phyloP scores from a whole-genome alignment of 2,329 filamentous ascomycete genomes.

The Botryotinia calthae region DNA sequence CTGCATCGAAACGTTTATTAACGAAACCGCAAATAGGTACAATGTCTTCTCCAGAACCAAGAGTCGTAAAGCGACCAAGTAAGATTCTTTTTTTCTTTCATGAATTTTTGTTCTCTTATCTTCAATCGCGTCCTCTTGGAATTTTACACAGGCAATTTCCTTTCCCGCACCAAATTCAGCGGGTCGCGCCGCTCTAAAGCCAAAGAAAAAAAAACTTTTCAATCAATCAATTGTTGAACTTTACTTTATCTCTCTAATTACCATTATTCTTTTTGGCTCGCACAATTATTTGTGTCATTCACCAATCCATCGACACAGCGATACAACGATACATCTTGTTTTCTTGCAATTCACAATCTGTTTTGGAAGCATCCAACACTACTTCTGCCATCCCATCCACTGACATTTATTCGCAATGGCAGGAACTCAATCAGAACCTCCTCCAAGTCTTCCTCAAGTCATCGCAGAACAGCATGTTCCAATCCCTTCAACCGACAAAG shows the following conservation, averaged over 20 bases:
- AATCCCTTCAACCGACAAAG: slow-evolving; percentile 82
- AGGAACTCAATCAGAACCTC: slow-evolving; percentile 94
- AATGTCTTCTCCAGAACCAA: slow-evolving; percentile 32
- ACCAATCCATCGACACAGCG: slow-evolving; percentile 14
- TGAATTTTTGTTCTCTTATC: not conserved
- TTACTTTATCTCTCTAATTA: not conserved
- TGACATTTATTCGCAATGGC: slow-evolving; percentile 37
- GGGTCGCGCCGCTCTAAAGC: slow-evolving; percentile 11
- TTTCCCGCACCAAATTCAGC: not conserved
- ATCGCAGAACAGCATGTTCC: slow-evolving; percentile 89
- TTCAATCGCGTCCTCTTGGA: not conserved
- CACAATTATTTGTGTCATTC: not conserved
- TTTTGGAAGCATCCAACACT: slow-evolving; percentile 12
- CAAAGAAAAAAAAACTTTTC: not conserved
- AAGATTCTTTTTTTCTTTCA: slow-evolving; percentile 24
- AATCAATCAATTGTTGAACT: not conserved
- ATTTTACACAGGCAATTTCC: not conserved
- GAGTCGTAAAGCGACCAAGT: slow-evolving; percentile 37
- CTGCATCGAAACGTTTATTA: slow-evolving; percentile 3
- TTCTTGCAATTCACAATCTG: not conserved
- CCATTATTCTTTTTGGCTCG: slow-evolving; percentile 4
- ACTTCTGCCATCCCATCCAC: slow-evolving; percentile 23
- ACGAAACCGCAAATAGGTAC: slow-evolving; percentile 21
- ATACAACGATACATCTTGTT: not conserved
- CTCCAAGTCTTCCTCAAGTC: slow-evolving; percentile 83